phyloP scores from a whole-genome alignment of 768 basidiomycete species.

The Mycena amicta region DNA sequence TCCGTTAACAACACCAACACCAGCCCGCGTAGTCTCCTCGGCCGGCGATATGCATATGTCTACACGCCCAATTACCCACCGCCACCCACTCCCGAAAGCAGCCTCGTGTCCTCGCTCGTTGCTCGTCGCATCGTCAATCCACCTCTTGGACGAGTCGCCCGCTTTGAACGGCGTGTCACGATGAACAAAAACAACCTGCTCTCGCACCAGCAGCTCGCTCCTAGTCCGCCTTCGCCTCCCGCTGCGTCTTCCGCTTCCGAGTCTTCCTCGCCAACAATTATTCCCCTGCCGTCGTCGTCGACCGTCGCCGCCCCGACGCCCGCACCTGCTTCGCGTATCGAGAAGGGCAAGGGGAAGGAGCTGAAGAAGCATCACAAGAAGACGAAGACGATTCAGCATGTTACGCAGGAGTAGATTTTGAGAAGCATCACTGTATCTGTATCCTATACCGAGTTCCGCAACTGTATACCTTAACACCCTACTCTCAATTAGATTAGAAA shows the following conservation, averaged over 20 bases:
- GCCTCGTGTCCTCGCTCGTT: background rate
- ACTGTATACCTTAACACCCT: background rate
- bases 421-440: background rate
- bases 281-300: background rate
- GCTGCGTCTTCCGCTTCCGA: background rate
- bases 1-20: conserved; percentile 34
- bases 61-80: conserved; percentile 7
- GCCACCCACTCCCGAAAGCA: background rate
- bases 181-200: conserved; percentile 9
- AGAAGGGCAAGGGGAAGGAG: background rate
- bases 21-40: conserved; percentile 27
- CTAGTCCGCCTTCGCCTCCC: background rate
- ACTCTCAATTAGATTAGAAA: background rate
- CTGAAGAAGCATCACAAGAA: background rate
- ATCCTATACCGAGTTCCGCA: background rate
- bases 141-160: conserved; percentile 13
- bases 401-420: background rate
- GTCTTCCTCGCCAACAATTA: background rate
- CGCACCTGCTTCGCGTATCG: background rate
- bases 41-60: conserved; percentile 18
- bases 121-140: background rate
- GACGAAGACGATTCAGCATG: background rate
- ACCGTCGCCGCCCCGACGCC: background rate
- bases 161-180: conserved; percentile 6
- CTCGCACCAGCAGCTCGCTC: conserved; percentile 15